phyloP scores from a whole-genome alignment of 2,329 filamentous ascomycete species.

The Phyllosticta paracitricarpa region DNA sequence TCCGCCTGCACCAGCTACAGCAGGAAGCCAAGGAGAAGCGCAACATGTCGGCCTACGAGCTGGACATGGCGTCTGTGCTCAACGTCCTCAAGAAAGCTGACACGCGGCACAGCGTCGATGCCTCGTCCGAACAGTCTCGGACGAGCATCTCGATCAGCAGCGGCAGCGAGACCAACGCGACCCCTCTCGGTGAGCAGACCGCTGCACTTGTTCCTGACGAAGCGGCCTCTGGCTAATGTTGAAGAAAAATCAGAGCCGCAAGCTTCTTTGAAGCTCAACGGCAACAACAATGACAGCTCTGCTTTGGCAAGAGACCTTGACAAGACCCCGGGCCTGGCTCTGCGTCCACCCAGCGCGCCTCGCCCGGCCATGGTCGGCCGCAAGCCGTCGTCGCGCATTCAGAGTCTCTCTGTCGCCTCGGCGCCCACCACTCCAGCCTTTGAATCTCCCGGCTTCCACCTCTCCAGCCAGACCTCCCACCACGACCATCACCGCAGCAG shows the following conservation, averaged over 20 bases:
- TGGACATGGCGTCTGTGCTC: conserved; percentile 9
- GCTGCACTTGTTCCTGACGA: conserved; percentile 1
- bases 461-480: background rate
- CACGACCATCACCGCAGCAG: conserved; percentile 4
- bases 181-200: conserved; percentile 7
- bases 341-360: conserved; percentile 5
- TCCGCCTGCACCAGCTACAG: conserved; percentile 6
- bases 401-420: background rate
- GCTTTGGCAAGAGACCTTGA: background rate
- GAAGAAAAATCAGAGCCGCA: conserved; percentile 5
- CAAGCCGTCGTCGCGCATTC: conserved; percentile 1
- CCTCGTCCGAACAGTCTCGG: conserved; percentile 6
- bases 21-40: conserved; percentile 6
- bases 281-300: background rate
- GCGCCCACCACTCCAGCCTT: conserved; percentile 1
- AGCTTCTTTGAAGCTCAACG: background rate
- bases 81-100: conserved; percentile 10
- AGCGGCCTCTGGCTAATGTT: conserved; percentile 6
- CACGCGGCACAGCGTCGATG: conserved; percentile 7
- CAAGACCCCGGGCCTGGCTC: conserved; percentile 1
- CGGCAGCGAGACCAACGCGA: background rate
- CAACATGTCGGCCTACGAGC: conserved; percentile 8
- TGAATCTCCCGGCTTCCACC: background rate
- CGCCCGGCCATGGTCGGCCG: conserved; percentile 3
- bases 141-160: conserved; percentile 7